Base-by-base conservation (phyloP, 148 eudicot genomes). In the Rhododendron williamsianum region DNA sequence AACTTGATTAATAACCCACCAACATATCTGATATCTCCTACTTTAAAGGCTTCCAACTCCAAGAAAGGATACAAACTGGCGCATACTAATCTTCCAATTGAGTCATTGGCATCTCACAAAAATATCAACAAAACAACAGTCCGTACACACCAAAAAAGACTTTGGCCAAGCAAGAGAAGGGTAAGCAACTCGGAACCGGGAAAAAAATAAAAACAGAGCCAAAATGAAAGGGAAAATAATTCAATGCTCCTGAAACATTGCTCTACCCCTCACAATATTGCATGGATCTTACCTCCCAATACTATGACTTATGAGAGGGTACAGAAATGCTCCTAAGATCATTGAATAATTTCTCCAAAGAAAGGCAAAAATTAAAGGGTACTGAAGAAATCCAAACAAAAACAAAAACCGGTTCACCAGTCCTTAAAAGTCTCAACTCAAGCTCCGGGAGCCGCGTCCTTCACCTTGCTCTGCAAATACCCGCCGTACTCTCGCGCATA, bases 381-480 rank as follows among this genome's bases (percentile, higher is more conserved):
- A 63, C 27, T 21, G 23, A 23, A 63, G 27, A 63, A 63, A 9
- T 23, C 27, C 69, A 63, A 63, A 63, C 30, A 63, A 60, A 60
- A 60, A 23, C n/a, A 60, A 21, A 63, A 63, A 63, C 27, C 25
- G 25, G 69, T 63, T 63, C 23, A 58, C 65, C n/a, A 1, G 65
- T 58, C 54, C 54, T 35, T 9, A 9, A 48, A 48, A 48, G 51
- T 51, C 4, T 12, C 23, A 60, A 72, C 23, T 93, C 90, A 96
- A 13, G 99, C 99, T 2, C 99, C 94, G 23, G 99, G 99, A 30
- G 99, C 99, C 41, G 94, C 96, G 84, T 96, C 98, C 90, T 96
- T 96, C 13, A 92, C 94, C 79, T 91, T 96, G 76, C 93, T 83
- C 9, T 94, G 99, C 56, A 91, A 87, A 79, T 94, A 94, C 58